Evolutionary conservation across 192 early-diverging fungal genomes (phyloP), one percentile per base, ranked within the genome.

Genomic region (Backusella tuberculispora): DNA sequence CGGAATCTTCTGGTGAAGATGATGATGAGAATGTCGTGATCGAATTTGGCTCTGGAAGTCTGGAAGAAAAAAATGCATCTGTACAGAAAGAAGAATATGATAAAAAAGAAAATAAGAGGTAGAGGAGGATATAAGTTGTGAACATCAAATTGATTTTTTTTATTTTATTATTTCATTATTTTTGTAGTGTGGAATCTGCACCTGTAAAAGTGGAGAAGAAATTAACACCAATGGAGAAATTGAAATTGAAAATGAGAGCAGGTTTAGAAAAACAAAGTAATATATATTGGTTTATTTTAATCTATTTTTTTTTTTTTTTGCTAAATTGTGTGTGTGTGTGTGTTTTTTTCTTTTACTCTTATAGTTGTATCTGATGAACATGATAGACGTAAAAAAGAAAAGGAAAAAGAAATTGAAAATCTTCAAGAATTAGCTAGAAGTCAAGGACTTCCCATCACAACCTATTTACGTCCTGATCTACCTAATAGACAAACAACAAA

Each of bases 241-340:
- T 84, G 9, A 80, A 81, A 37, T 37, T 84, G 48, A 84, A 81
- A 64, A 78, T 80, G 76, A 70, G 80, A 63, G 75, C 78, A 47
- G 79, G 80, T 29, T 69, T 84, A 40, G 80, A 84, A 47, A 78
- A 81, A 72, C 77, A 78, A 69, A 84, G 83, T 84, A 74, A 75
- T 45, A 41, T 68, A 47, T 9, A 44, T 14, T 38, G 43, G 6
- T 42, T 34, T 34, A 34, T 34, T 34, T 34, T 34, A 24, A 74
- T 17, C 26, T 34, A 48, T n/a, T 7, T 13, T 67, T 26, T 43
- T 29, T 46, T 46, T 40, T 21, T 7, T 65, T 44, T 44, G 24
- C n/a, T 40, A 69, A 56, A 60, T 67, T 46, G 56, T 21, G 9
- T 56, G 45, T 38, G 6, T 69, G 3, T 45, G 4, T 74, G 6